A percentile compares a stretch with the other conserved stretches of the same genome.
Evolutionary conservation across 2,329 filamentous ascomycete species (phyloP).

Genomic region (Cylindrodendrum hubeiense): DNA sequence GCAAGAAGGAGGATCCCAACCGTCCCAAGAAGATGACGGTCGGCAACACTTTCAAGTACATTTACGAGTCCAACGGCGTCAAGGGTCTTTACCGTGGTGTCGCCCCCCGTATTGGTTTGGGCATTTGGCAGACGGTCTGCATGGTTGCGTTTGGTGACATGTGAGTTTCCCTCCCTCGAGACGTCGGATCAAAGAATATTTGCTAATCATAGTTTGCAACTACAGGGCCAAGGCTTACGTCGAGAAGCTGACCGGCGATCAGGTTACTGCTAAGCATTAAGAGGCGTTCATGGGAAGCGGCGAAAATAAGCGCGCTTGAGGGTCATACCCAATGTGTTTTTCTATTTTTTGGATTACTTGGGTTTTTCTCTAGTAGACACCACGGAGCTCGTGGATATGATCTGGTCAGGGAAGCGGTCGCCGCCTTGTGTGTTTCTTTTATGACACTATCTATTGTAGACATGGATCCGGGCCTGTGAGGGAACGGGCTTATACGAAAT

Average conservation of each 20-base stretch:
- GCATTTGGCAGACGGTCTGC: constrained; percentile 99
- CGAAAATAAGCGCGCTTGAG: constrained; percentile 31
- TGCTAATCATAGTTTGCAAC: constrained; percentile 36
- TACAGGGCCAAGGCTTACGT: constrained; percentile 75
- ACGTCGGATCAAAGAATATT: neutral
- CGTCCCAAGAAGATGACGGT: constrained; percentile 99
- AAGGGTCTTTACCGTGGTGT: constrained; percentile 97
- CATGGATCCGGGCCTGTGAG: constrained; percentile 25
- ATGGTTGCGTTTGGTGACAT: constrained; percentile 99
- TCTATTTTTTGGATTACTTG: constrained; percentile 32
- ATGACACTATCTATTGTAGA: constrained; percentile 28
- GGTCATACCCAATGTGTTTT: constrained; percentile 34
- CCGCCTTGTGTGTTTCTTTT: constrained; percentile 25
- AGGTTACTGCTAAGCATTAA: constrained; percentile 77
- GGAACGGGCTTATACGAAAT: constrained; percentile 29
- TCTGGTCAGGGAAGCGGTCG: constrained; percentile 22
- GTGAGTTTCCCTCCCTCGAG: constrained; percentile 67
- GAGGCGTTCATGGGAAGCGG: constrained; percentile 50
- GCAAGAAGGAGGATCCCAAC: constrained; percentile 97
- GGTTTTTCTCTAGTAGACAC: constrained; percentile 28
- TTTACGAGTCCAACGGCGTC: constrained; percentile 89
- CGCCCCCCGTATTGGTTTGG: constrained; percentile 90
- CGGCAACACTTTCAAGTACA: constrained; percentile 86
- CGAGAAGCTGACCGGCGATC: constrained; percentile 74
- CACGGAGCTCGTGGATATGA: constrained; percentile 13